Conservation (phyloP, 345 rosid genomes). For the Eucalyptus tenuipes region DNA sequence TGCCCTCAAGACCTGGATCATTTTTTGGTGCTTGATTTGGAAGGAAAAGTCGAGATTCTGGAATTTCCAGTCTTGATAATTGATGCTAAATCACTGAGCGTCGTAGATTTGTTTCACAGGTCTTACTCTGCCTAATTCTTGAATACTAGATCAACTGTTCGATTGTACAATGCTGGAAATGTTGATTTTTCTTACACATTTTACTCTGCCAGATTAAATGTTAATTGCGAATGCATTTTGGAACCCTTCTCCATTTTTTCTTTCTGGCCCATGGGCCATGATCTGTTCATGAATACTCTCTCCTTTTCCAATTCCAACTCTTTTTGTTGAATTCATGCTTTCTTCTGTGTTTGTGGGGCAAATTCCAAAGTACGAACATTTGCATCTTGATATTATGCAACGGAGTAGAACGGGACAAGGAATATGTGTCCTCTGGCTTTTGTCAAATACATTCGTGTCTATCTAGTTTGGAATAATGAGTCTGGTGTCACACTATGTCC, state of each 20-base stretch:
- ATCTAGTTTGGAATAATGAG: neutral
- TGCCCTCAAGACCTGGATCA: slow-evolving; percentile 53
- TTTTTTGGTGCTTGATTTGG: slow-evolving; percentile 81
- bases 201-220: neutral
- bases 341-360: neutral
- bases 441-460: neutral
- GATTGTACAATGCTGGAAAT: neutral
- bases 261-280: neutral
- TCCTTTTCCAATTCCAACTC: neutral
- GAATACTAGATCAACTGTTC: neutral
- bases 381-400: neutral
- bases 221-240: neutral
- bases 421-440: neutral
- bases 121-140: slow-evolving; percentile 1
- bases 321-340: neutral
- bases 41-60: slow-evolving; percentile 88
- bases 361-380: neutral
- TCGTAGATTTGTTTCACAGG: slow-evolving; percentile 89
- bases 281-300: neutral
- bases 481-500: neutral
- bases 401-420: neutral
- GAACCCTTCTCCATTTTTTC: neutral
- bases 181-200: neutral
- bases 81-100: slow-evolving; percentile 52
- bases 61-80: slow-evolving; percentile 79